Evolutionary conservation across 441 rosid genomes (phyloP), one percentile per base, ranked within the genome.

Genomic region (Erodium texanum): DNA sequence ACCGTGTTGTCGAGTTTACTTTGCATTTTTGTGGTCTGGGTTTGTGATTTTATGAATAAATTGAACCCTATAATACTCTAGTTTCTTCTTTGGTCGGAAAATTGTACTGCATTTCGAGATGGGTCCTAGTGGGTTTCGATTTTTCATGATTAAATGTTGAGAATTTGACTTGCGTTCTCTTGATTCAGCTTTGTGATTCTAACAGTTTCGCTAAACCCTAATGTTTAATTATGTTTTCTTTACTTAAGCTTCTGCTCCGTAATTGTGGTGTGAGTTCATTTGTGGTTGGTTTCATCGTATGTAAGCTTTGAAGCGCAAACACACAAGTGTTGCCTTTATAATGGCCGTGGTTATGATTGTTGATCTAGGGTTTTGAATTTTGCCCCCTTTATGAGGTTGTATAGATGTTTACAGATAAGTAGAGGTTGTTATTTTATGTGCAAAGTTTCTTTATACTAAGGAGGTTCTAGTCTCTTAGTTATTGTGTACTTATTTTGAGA

Each of bases 401-500:
- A 66, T 14, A 29, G 65, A 72, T 73, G 24, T 29, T 32, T 71
- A 67, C 67, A 66, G 24, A 56, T 5, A 54, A 56, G 18, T 34
- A 61, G 65, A 66, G 59, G 73, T 59, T 78, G 80, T 85, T 78
- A 86, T 86, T 87, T 88, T 78, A 90, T 88, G 96, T 81, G 75
- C 45, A n/a, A 67, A 73, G 71, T 79, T 73, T 58, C 52, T 58
- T 18, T 58, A 68, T 45, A 15, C 61, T 2, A 24, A 0, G 38
- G 8, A 16, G 22, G 4, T 59, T 43, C 43, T 22, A 72, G 54
- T 67, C 67, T 50, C 69, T n/a, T 15, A 38, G 6, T 43, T 74
- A 34, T 34, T 34, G 38, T 34, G 8, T 34, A 10, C 38, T 34
- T 34, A 34, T 34, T 34, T 34, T 34, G 38, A 34, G 38, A 34